Percentiles rank a stretch among this genome's conserved stretches.
Conservation (phyloP, 352 stramenopile genomes). For the Thalassiosira hispida region DNA sequence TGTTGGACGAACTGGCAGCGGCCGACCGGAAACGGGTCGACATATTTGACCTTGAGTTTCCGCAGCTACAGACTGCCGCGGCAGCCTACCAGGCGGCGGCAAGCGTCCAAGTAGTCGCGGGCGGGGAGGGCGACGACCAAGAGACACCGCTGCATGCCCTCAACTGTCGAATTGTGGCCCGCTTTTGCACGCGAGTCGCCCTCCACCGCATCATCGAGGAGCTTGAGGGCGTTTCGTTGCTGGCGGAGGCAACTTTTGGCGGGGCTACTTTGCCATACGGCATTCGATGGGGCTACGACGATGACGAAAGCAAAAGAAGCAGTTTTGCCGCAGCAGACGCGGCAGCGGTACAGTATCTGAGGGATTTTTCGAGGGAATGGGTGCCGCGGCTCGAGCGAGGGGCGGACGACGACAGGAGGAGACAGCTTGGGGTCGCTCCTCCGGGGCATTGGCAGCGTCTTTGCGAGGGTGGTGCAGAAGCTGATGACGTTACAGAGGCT, state of each 20-base stretch:
- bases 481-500: constrained; percentile 18
- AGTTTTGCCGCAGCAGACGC: too few relatives aligned
- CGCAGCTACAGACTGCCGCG: constrained; percentile 11
- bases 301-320: neutral
- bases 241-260: neutral
- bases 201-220: constrained; percentile 3
- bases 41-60: neutral
- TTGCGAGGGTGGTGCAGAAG: constrained; percentile 20
- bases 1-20: constrained; percentile 4
- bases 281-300: too few relatives aligned
- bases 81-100: constrained; percentile 1
- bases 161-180: constrained; percentile 7
- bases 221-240: neutral
- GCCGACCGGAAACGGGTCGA: constrained; percentile 3
- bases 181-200: constrained; percentile 14
- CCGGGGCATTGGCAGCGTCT: constrained; percentile 21
- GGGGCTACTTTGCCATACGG: too few relatives aligned
- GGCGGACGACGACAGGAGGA: constrained; percentile 6
- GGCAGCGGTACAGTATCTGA: constrained; percentile 3
- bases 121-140: constrained; percentile 20
- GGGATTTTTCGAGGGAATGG: constrained; percentile 12
- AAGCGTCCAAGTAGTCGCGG: constrained; percentile 6
- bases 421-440: constrained; percentile 6
- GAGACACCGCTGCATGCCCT: constrained; percentile 12
- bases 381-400: constrained; percentile 12